Conservation (phyloP, 2,329 filamentous ascomycete species). For the Calonectria multiphialidica region DNA sequence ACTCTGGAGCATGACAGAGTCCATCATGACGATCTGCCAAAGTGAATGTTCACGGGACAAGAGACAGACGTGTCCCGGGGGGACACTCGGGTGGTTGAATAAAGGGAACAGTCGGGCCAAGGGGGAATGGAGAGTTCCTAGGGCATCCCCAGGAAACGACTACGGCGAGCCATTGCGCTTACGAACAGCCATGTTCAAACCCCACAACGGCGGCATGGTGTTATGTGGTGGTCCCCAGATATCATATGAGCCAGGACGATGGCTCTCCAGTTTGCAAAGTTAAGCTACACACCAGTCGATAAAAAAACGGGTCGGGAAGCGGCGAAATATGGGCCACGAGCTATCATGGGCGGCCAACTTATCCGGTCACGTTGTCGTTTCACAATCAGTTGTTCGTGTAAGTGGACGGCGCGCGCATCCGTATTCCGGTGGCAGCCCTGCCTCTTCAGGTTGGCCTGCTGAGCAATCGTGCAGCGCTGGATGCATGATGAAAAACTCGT, state of each 20-base stretch:
- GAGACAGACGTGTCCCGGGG: not conserved
- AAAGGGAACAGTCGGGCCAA: not conserved
- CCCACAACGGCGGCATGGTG: conserved; percentile 15
- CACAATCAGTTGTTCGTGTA: conserved; percentile 1
- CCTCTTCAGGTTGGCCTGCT: not conserved
- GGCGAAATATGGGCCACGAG: conserved; percentile 23
- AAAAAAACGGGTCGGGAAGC: conserved; percentile 15
- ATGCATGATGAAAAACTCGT: conserved; percentile 1
- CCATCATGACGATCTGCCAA: conserved; percentile 43
- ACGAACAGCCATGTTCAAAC: not conserved
- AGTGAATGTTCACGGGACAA: not conserved
- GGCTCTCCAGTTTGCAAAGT: not conserved
- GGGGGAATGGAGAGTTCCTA: not conserved
- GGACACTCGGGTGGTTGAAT: not conserved
- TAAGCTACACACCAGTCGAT: conserved; percentile 9
- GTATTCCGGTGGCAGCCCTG: not conserved
- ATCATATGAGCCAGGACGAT: not conserved
- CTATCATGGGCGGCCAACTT: conserved; percentile 1
- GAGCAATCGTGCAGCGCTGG: conserved; percentile 1
- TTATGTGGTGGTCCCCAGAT: conserved; percentile 11
- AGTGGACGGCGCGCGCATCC: not conserved
- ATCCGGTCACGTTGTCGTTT: not conserved
- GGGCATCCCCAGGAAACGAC: not conserved
- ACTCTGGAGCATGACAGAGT: conserved; percentile 47
- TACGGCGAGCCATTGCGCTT: not conserved